phyloP scores from a whole-genome alignment of 768 basidiomycete species.

The Thelephora ganbajun region DNA sequence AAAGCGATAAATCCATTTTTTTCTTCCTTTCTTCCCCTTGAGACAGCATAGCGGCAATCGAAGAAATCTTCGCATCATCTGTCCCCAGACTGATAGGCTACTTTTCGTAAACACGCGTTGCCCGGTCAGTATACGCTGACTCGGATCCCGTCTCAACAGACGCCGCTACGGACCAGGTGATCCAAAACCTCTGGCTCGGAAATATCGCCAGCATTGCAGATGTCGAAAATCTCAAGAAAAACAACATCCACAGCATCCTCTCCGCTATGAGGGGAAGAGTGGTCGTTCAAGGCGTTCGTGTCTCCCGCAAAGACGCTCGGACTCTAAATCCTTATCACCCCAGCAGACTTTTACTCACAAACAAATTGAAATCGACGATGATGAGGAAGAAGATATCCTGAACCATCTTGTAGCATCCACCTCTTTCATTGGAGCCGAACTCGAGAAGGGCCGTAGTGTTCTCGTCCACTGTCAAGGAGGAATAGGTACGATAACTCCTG shows the following conservation, averaged over 20 bases:
- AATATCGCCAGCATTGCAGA: conserved; percentile 61
- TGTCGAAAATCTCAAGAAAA: conserved; percentile 40
- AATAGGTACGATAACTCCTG: conserved; percentile 44
- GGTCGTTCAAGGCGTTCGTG: conserved; percentile 46
- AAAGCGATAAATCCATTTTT: too few relatives aligned
- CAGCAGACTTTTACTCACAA: conserved; percentile 63
- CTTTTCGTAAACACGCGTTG: too few relatives aligned
- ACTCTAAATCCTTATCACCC: conserved; percentile 1
- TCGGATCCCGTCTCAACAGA: too few relatives aligned
- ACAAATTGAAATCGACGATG: conserved; percentile 70
- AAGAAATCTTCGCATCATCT: too few relatives aligned
- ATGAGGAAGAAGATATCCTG: conserved; percentile 63
- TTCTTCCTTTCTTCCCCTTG: too few relatives aligned
- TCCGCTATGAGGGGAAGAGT: conserved; percentile 60
- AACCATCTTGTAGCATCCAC: conserved; percentile 68
- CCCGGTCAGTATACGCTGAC: too few relatives aligned
- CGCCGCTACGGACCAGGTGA: conserved; percentile 56
- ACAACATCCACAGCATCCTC: conserved; percentile 65
- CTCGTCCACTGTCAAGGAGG: conserved; percentile 89
- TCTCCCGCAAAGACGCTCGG: conserved; percentile 1
- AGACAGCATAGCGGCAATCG: too few relatives aligned
- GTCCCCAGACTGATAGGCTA: too few relatives aligned
- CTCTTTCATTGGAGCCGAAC: conserved; percentile 68
- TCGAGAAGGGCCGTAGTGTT: conserved; percentile 63
- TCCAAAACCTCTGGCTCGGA: conserved; percentile 76